Conservation (phyloP, 441 rosid species). For the Melastoma candidum region DNA sequence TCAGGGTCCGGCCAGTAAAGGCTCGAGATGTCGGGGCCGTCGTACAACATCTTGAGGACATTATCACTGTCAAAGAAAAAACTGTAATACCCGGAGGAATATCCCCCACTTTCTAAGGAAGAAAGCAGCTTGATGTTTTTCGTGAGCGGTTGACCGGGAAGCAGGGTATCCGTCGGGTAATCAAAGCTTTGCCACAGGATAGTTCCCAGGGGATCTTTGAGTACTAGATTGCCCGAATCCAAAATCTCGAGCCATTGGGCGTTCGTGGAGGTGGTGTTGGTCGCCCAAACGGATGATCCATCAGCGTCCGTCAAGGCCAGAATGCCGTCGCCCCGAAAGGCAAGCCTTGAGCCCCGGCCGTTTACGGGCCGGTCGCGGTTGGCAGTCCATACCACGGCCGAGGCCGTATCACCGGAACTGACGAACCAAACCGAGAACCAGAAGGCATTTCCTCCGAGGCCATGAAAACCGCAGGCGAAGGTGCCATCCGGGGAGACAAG, state of each 20-base stretch:
- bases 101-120: conserved; percentile 12
- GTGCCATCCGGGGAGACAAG: conserved; percentile 25
- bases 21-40: conserved; percentile 36
- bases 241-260: conserved; percentile 22
- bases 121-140: conserved; percentile 28
- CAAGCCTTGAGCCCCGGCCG: conserved; percentile 29
- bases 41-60: conserved; percentile 28
- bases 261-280: conserved; percentile 19
- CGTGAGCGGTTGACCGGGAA: conserved; percentile 28
- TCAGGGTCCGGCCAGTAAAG: conserved; percentile 36
- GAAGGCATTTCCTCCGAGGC: conserved; percentile 30
- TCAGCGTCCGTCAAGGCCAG: conserved; percentile 31
- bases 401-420: conserved; percentile 20
- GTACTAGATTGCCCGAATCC: conserved; percentile 35
- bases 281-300: conserved; percentile 23
- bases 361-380: conserved; percentile 38
- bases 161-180: conserved; percentile 35
- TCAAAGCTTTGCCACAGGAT: conserved; percentile 11
- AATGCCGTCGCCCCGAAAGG: conserved; percentile 23
- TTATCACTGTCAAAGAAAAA: conserved; percentile 34
- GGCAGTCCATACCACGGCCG: conserved; percentile 35
- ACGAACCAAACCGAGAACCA: conserved; percentile 41
- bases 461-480: conserved; percentile 36
- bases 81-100: conserved; percentile 21
- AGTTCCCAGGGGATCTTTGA: conserved; percentile 6